These are phyloP conservation scores for Venturiaceae sp. DNA, from an alignment of 2,329 filamentous ascomycete genomes.

Conservation along the genomic window DNA sequence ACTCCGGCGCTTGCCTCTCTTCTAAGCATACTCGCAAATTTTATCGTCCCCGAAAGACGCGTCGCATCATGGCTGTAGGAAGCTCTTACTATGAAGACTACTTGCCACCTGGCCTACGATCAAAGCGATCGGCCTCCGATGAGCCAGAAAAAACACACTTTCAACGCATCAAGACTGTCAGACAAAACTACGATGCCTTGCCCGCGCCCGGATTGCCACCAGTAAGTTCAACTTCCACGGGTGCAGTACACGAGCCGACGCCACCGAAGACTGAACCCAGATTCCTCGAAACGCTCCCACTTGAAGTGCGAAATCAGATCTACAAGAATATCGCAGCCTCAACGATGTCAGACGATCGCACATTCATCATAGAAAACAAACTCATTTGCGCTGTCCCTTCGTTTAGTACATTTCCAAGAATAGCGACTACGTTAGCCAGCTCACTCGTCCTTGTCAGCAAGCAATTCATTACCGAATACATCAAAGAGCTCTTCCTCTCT, in stretches of 20 bases:
- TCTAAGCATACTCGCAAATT: background rate
- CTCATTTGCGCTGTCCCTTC: background rate
- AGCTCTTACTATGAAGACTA: background rate
- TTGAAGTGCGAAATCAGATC: background rate
- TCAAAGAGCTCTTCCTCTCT: constrained; percentile 1
- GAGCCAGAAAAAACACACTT: too few relatives aligned
- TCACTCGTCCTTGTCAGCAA: background rate
- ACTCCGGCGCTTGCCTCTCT: too few relatives aligned
- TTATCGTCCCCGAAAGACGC: background rate
- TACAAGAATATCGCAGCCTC: background rate
- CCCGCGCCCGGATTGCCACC: background rate
- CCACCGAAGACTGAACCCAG: background rate
- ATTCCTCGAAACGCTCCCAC: background rate
- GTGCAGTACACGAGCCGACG: background rate
- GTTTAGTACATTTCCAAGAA: background rate
- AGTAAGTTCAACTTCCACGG: background rate
- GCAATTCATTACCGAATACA: background rate
- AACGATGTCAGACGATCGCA: background rate
- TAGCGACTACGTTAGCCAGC: background rate
- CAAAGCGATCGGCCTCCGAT: background rate
- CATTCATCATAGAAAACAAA: background rate
- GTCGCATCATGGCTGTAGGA: background rate
- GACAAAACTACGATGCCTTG: background rate
- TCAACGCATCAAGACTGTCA: background rate
- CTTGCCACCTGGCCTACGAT: background rate